Conservation (phyloP, 1,139 yeast species). For the Geotrichum histeridarum region DNA sequence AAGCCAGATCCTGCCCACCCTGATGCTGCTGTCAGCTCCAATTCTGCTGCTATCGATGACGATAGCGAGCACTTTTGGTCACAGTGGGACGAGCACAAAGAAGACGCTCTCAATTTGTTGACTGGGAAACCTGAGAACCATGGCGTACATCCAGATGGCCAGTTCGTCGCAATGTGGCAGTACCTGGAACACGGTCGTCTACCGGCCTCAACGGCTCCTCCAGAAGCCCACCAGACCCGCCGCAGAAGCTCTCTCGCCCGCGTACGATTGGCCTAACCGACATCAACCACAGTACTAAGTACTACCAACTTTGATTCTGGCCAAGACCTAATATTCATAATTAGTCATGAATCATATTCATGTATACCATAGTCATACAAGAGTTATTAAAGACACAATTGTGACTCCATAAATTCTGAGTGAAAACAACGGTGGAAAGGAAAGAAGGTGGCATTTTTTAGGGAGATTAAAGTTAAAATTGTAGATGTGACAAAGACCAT, state of each 20-base stretch:
- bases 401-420: too few relatives aligned
- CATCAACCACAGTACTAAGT: neutral
- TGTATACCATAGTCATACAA: neutral
- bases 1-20: neutral
- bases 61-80: conserved; percentile 12
- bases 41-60: neutral
- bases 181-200: conserved; percentile 14
- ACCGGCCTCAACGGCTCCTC: conserved; percentile 17
- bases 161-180: conserved; percentile 17
- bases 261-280: conserved; percentile 11
- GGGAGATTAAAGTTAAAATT: neutral
- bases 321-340: neutral
- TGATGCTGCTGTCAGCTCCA: neutral
- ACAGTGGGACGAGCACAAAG: conserved; percentile 18
- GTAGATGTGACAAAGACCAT: too few relatives aligned
- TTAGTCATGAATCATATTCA: neutral
- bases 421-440: too few relatives aligned
- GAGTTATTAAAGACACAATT: neutral
- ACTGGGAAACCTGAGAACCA: conserved; percentile 12
- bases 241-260: conserved; percentile 14
- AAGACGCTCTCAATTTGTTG: conserved; percentile 14
- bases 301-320: neutral
- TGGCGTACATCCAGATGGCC: conserved; percentile 10
- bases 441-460: too few relatives aligned
- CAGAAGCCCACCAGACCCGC: conserved; percentile 10